These are phyloP conservation scores for Syzygium aromaticum DNA, from an alignment of 345 rosid species.

Conservation along the genomic window DNA sequence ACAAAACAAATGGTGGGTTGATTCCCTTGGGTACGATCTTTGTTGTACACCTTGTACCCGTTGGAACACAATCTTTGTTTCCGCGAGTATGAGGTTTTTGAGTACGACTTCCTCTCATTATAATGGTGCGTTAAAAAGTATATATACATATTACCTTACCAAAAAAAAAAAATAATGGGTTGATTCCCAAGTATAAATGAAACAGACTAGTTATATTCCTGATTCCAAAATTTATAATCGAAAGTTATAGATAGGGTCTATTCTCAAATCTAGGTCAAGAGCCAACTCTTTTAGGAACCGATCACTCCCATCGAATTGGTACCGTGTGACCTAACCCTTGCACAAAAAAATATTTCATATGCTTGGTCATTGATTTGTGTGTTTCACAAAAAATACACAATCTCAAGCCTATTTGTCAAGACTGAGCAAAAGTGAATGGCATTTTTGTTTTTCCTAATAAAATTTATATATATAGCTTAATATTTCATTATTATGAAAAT, in stretches of 20 bases:
- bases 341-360: neutral
- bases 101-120: too few relatives aligned
- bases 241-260: rapidly evolving
- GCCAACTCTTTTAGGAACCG: rapidly evolving
- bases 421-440: neutral
- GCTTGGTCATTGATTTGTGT: neutral
- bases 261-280: neutral
- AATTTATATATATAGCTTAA: neutral
- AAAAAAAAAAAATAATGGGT: too few relatives aligned
- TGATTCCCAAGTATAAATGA: rapidly evolving
- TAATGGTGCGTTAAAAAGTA: too few relatives aligned
- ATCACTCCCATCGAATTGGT: neutral
- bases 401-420: neutral
- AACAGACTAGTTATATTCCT: rapidly evolving
- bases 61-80: too few relatives aligned
- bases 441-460: neutral
- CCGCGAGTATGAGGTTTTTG: too few relatives aligned
- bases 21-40: too few relatives aligned
- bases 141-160: too few relatives aligned
- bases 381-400: neutral
- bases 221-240: neutral
- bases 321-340: neutral
- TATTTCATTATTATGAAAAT: neutral
- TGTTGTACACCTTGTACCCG: too few relatives aligned
- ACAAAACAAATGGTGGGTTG: neutral